Evolutionary conservation across 2,329 filamentous ascomycete genomes (phyloP).

Genomic region (Cercospora zeae-maydis): DNA sequence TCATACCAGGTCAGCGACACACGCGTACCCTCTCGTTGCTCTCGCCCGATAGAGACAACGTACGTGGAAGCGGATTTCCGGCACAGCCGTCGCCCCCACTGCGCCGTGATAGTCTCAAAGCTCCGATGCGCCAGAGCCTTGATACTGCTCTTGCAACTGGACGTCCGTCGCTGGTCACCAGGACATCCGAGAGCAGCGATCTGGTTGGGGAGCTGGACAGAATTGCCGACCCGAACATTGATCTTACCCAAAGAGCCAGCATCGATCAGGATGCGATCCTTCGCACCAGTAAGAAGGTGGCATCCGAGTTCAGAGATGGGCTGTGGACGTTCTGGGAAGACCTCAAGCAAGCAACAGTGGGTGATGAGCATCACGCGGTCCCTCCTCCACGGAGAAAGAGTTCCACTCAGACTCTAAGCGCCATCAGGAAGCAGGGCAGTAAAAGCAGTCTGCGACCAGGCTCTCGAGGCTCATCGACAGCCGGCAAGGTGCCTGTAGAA

Average conservation of each 20-base stretch:
- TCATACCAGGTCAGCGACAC: conserved; percentile 62
- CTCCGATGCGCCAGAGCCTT: conserved; percentile 10
- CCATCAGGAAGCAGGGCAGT: conserved; percentile 27
- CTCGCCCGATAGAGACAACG: conserved; percentile 53
- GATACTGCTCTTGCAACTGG: conserved; percentile 6
- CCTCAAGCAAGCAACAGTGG: conserved; percentile 89
- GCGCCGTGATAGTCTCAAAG: conserved; percentile 29
- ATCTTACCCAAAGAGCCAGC: conserved; percentile 35
- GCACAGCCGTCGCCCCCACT: conserved; percentile 19
- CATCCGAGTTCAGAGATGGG: conserved; percentile 83
- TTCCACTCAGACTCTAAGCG: conserved; percentile 28
- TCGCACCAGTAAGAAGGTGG: conserved; percentile 68
- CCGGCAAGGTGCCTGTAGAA: conserved; percentile 21
- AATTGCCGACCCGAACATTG: conserved; percentile 18
- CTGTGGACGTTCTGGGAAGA: conserved; percentile 95
- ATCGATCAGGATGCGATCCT: conserved; percentile 52
- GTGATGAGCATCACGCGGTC: conserved; percentile 73
- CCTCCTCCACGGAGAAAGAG: conserved; percentile 31
- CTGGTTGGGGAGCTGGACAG: conserved; percentile 1
- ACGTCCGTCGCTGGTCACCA: conserved; percentile 3
- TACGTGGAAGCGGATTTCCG: conserved; percentile 4
- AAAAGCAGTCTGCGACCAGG: conserved; percentile 28
- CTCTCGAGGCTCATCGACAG: conserved; percentile 22
- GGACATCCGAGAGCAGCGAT: conserved; percentile 9
- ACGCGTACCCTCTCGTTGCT: conserved; percentile 73